Evolutionary conservation across 805 yeast species (phyloP), one percentile per base, ranked within the genome.

Genomic region (Clavispora santaluciae): DNA sequence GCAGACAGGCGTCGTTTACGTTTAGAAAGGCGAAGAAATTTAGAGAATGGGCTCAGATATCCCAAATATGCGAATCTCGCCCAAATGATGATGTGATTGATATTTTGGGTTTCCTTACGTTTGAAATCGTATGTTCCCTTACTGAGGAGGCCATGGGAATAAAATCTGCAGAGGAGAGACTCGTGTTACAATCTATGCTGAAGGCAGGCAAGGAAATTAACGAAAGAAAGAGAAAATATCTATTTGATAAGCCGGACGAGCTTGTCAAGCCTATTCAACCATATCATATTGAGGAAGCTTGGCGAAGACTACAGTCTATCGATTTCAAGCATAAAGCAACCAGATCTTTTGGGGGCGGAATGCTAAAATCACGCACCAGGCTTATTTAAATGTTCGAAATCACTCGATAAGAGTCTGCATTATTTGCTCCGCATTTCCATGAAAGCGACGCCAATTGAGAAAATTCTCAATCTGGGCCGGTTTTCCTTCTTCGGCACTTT

Each of bases 11-110:
- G 1, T 83, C 95, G 44, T 93, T 93, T 60, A 93, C 99, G 1
- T 93, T 89, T 55, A 75, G 97, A 51, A 93, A 93, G 60, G 85
- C 86, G n/a, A 89, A 89, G 59, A 70, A 97, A 55, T 93, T 93
- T 59, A 76, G 91, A 56, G 99, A 93, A 54, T 93, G 99, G 99
- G 91, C 95, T 13, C 95, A 93, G 10, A 78, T 91, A 33, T 65
- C 87, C 0, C 83, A 79, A 39, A 66, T 93, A 30, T 83, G 95
- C 5, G 99, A 93, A 46, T 79, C 91, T 16, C 78, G 91, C 54
- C 96, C 98, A 2, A 86, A 86, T 57, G 99, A 93, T 63, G 99
- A 93, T 69, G 96, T 93, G 20, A 82, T 93, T 49, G 99, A 93
- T 68, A 93, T 91, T 28, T 67, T 93, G 24, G 99, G 99, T 21